phyloP scores from a whole-genome alignment of 2,329 filamentous ascomycete species.

The Fusarium acutatum region DNA sequence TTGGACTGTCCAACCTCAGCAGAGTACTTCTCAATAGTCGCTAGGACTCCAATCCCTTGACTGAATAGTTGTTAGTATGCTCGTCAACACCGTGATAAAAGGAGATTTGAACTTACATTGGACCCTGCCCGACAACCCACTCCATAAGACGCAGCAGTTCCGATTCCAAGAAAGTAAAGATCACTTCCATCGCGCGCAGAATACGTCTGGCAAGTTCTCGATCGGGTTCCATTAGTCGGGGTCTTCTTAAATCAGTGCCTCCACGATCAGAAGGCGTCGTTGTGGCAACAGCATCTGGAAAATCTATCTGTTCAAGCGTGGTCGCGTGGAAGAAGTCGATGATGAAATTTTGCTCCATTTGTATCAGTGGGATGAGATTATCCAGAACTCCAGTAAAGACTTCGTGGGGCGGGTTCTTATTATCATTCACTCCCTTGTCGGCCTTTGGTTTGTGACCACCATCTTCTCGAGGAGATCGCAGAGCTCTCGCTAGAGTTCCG shows the following conservation, averaged over 20 bases:
- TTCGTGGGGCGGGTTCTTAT: conserved; percentile 78
- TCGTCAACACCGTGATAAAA: neutral
- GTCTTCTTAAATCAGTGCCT: conserved; percentile 76
- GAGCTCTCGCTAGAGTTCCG: conserved; percentile 80
- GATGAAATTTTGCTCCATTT: conserved; percentile 96
- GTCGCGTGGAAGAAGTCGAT: conserved; percentile 97
- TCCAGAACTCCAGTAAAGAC: conserved; percentile 82
- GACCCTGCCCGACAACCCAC: conserved; percentile 83
- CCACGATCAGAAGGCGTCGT: conserved; percentile 72
- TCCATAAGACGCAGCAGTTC: conserved; percentile 84
- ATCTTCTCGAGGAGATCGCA: conserved; percentile 74
- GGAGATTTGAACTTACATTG: conserved; percentile 68
- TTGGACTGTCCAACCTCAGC: conserved; percentile 85
- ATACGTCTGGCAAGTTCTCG: conserved; percentile 85
- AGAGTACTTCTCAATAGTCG: conserved; percentile 80
- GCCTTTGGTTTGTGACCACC: conserved; percentile 58
- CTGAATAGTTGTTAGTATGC: conserved; percentile 53
- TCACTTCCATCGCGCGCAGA: conserved; percentile 86
- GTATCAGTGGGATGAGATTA: conserved; percentile 82
- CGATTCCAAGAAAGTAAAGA: conserved; percentile 82
- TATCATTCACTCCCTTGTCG: conserved; percentile 69
- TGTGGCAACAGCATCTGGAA: conserved; percentile 78
- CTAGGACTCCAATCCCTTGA: conserved; percentile 89
- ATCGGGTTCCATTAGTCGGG: conserved; percentile 87
- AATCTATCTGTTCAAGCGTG: conserved; percentile 83